Evolutionary conservation across 495 filamentous ascomycete genomes (phyloP).

Genomic region (Aspergillus haitiensis): DNA sequence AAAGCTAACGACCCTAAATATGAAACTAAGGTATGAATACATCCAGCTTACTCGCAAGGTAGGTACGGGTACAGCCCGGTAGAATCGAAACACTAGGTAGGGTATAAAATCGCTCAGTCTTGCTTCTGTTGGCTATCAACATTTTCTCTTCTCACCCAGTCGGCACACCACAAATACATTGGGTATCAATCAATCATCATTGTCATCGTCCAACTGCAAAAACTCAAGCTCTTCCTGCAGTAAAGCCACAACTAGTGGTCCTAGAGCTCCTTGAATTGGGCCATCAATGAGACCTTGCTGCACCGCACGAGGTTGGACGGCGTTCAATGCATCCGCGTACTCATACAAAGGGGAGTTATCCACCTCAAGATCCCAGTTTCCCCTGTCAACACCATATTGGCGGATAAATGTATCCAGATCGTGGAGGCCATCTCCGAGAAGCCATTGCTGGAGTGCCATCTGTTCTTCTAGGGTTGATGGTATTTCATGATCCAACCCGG

Average conservation of each 20-base stretch:
- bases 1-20: not conserved
- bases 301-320: conserved; percentile 29
- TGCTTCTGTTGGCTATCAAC: no score
- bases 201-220: conserved; percentile 29
- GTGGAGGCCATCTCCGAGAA: conserved; percentile 38
- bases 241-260: conserved; percentile 43
- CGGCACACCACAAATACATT: not conserved
- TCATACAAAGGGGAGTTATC: conserved; percentile 40
- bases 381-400: conserved; percentile 46
- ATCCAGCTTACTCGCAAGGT: not conserved
- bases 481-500: conserved; percentile 7
- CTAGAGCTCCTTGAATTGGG: conserved; percentile 36
- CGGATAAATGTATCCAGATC: conserved; percentile 39
- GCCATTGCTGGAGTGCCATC: conserved; percentile 39
- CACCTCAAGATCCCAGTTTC: conserved; percentile 45
- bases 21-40: not conserved
- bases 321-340: conserved; percentile 39
- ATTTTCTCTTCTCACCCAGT: no score
- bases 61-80: no score
- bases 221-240: conserved; percentile 44
- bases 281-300: conserved; percentile 36
- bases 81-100: no score
- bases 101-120: no score
- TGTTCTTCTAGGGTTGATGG: conserved; percentile 33
- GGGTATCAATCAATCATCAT: conserved; percentile 10